phyloP scores from a whole-genome alignment of 2,329 filamentous ascomycete genomes.

The Cordyceps sp. region DNA sequence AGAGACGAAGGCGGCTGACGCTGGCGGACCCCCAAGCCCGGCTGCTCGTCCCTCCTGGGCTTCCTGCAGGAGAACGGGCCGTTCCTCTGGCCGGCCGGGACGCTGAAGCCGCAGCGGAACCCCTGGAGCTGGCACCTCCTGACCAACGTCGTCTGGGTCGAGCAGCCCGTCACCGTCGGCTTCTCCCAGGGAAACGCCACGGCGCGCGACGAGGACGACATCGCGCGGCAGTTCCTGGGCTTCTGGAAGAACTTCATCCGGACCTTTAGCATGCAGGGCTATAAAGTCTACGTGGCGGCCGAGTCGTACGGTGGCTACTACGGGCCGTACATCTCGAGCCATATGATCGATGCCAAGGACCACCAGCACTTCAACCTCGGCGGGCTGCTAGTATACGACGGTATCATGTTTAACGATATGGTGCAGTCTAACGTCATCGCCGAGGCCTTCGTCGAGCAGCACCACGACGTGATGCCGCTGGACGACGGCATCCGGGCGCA shows the following conservation, averaged over 20 bases:
- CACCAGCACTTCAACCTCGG: constrained; percentile 49
- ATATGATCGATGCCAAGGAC: constrained; percentile 53
- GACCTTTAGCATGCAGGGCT: constrained; percentile 49
- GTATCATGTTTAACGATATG: constrained; percentile 36
- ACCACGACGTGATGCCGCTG: constrained; percentile 42
- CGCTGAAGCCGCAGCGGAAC: constrained; percentile 45
- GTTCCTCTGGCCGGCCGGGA: constrained; percentile 55
- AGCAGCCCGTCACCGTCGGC: constrained; percentile 51
- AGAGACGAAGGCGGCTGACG: no score
- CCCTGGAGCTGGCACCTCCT: constrained; percentile 46
- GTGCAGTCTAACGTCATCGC: constrained; percentile 29
- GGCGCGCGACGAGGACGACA: constrained; percentile 48
- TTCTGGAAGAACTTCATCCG: constrained; percentile 69
- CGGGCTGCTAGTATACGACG: constrained; percentile 59
- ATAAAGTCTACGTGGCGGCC: constrained; percentile 57
- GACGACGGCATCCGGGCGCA: constrained; percentile 39
- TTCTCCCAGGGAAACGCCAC: constrained; percentile 50
- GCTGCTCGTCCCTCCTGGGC: constrained; percentile 46
- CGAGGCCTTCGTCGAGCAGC: constrained; percentile 43
- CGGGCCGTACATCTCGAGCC: constrained; percentile 55
- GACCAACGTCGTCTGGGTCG: constrained; percentile 48
- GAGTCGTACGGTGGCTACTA: constrained; percentile 53
- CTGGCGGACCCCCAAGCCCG: no score
- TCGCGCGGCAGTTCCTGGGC: constrained; percentile 55
- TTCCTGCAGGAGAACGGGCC: constrained; percentile 66